A percentile compares a stretch with the other conserved stretches of the same genome.
These are phyloP conservation scores for Mucor mucedo DNA, from an alignment of 371 early-diverging fungal genomes.

Conservation along the genomic window DNA sequence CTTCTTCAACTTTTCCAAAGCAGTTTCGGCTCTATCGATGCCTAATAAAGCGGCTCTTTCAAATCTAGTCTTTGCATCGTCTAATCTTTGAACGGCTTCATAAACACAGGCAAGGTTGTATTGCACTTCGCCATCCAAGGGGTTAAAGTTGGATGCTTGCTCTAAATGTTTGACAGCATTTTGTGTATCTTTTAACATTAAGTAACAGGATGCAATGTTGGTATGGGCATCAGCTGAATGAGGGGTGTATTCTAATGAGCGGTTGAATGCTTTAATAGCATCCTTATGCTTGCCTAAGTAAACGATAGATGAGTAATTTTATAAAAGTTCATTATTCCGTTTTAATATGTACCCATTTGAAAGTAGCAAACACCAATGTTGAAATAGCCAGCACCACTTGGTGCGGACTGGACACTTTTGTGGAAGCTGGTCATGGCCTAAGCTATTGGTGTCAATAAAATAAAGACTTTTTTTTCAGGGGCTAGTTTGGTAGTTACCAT, in stretches of 20 bases:
- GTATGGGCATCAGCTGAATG: slow-evolving; percentile 80
- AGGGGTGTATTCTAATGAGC: slow-evolving; percentile 70
- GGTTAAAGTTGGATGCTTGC: slow-evolving; percentile 73
- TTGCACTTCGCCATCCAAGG: slow-evolving; percentile 75
- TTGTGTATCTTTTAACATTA: slow-evolving; percentile 66
- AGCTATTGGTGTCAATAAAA: neutral
- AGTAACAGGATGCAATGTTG: slow-evolving; percentile 80
- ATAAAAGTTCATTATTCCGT: too few species aligned
- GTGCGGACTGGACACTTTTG: slow-evolving; percentile 49
- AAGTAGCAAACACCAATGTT: slow-evolving; percentile 84
- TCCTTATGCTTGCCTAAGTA: slow-evolving; percentile 53
- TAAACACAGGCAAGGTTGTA: slow-evolving; percentile 81
- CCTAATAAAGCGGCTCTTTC: slow-evolving; percentile 67
- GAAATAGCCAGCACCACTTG: slow-evolving; percentile 69
- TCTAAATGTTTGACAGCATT: slow-evolving; percentile 70
- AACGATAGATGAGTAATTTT: neutral
- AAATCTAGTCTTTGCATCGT: slow-evolving; percentile 73
- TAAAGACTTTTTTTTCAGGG: neutral
- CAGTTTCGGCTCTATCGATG: slow-evolving; percentile 59
- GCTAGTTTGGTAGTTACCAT: slow-evolving; percentile 32
- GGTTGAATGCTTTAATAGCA: slow-evolving; percentile 71
- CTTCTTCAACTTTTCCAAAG: slow-evolving; percentile 39
- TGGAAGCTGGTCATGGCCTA: slow-evolving; percentile 59
- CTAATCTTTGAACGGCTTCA: slow-evolving; percentile 72
- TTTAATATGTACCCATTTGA: slow-evolving; percentile 54